Evolutionary conservation across 2,329 filamentous ascomycete genomes (phyloP).

Genomic region (Hymenoscyphus fraxineus): DNA sequence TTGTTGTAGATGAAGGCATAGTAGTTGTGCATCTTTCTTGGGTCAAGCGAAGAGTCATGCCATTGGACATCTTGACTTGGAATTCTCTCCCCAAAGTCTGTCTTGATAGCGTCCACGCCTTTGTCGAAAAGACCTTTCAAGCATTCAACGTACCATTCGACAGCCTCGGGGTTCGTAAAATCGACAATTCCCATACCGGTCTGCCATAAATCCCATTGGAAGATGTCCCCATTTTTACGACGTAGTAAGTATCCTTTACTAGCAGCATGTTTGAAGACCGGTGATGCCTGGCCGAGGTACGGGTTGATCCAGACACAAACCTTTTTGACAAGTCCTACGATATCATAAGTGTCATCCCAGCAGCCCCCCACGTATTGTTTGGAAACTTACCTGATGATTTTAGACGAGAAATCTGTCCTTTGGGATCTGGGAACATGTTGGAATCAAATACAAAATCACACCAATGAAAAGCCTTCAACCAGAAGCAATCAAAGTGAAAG

Average conservation of each 20-base stretch:
- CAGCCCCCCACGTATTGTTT: too few relatives aligned
- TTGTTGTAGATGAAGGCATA: constrained; percentile 61
- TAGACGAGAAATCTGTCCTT: constrained; percentile 50
- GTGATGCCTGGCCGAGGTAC: constrained; percentile 57
- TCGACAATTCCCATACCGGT: constrained; percentile 61
- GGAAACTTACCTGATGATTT: constrained; percentile 41
- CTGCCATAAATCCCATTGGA: constrained; percentile 64
- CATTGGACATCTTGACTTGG: constrained; percentile 53
- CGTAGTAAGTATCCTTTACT: constrained; percentile 57
- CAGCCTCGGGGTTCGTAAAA: constrained; percentile 59
- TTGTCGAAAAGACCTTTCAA: constrained; percentile 53
- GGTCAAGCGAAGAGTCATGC: constrained; percentile 47
- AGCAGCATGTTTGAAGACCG: constrained; percentile 53
- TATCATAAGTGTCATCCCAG: neutral
- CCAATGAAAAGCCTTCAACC: constrained; percentile 62
- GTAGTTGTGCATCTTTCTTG: constrained; percentile 60
- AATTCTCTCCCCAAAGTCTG: constrained; percentile 61
- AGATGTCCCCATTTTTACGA: constrained; percentile 54
- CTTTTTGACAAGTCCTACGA: constrained; percentile 36
- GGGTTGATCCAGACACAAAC: constrained; percentile 62
- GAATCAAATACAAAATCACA: constrained; percentile 59
- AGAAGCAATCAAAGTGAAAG: constrained; percentile 63
- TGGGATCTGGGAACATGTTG: constrained; percentile 55
- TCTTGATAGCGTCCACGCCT: constrained; percentile 60
- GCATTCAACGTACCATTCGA: constrained; percentile 51